Evolutionary conservation across 2,329 filamentous ascomycete genomes (phyloP).

Genomic region (Bipolaris sorokiniana): DNA sequence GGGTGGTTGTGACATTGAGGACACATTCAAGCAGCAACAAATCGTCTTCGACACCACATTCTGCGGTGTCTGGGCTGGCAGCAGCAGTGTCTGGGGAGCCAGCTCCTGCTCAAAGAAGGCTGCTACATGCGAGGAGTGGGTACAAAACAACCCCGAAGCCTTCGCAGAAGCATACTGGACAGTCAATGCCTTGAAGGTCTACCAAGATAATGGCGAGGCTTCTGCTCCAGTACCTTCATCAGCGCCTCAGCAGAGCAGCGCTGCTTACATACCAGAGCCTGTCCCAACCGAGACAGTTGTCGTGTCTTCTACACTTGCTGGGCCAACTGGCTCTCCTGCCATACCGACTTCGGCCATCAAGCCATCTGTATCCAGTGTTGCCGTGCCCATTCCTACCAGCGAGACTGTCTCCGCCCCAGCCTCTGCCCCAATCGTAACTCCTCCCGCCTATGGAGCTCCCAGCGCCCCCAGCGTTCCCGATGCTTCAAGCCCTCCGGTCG

Average conservation of each 20-base stretch:
- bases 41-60: constrained; percentile 85
- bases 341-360: constrained; percentile 10
- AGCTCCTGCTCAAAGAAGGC: constrained; percentile 68
- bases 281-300: constrained; percentile 15
- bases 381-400: constrained; percentile 18
- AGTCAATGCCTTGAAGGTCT: constrained; percentile 58
- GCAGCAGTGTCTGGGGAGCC: constrained; percentile 67
- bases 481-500: neutral
- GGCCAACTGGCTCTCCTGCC: constrained; percentile 4
- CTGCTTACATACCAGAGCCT: constrained; percentile 16
- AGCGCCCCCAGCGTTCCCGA: neutral
- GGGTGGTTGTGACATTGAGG: constrained; percentile 71
- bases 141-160: constrained; percentile 70
- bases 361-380: constrained; percentile 9
- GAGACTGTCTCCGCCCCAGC: constrained; percentile 8
- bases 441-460: constrained; percentile 4
- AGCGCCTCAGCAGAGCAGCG: constrained; percentile 20
- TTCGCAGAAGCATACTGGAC: constrained; percentile 80
- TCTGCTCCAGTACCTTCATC: constrained; percentile 18
- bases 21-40: constrained; percentile 73
- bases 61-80: constrained; percentile 82
- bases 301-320: constrained; percentile 7
- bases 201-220: constrained; percentile 37
- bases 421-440: constrained; percentile 7
- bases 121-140: constrained; percentile 72